Percentiles rank a stretch among this genome's conserved stretches.
Evolutionary conservation across 768 basidiomycete genomes (phyloP).

Genomic region (Russula sp.): DNA sequence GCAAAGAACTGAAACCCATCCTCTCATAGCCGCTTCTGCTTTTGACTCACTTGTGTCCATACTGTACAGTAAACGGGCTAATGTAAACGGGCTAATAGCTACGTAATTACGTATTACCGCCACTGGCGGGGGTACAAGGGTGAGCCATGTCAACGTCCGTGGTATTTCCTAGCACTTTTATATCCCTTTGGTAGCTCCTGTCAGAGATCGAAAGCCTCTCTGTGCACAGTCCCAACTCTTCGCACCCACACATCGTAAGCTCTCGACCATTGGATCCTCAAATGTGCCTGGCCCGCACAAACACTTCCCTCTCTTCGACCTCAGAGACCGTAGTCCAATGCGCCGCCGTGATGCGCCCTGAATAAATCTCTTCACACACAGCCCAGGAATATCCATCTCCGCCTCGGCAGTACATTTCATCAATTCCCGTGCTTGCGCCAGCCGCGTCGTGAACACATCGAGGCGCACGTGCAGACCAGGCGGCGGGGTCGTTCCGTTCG

Average conservation of each 20-base stretch:
- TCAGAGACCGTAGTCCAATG: constrained; percentile 21
- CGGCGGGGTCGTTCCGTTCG: constrained; percentile 25
- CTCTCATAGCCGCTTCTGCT: too few relatives aligned
- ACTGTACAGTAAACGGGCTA: too few relatives aligned
- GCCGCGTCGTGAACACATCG: constrained; percentile 38
- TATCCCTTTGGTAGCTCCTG: too few relatives aligned
- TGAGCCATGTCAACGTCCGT: background rate
- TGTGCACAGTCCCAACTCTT: constrained; percentile 30
- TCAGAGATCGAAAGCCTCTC: constrained; percentile 44
- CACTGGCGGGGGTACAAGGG: too few relatives aligned
- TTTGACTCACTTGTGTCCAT: too few relatives aligned
- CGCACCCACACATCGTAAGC: constrained; percentile 35
- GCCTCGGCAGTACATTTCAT: constrained; percentile 1
- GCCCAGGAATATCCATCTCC: constrained; percentile 8
- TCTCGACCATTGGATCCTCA: constrained; percentile 35
- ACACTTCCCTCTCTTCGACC: constrained; percentile 31
- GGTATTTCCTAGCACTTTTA: background rate
- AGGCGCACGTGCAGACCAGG: constrained; percentile 30
- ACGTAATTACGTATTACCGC: too few relatives aligned
- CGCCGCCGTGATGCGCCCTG: constrained; percentile 24
- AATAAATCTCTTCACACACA: constrained; percentile 21
- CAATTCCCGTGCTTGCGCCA: constrained; percentile 2
- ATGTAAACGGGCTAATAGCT: too few relatives aligned
- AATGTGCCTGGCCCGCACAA: constrained; percentile 47
- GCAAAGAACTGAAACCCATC: too few relatives aligned